These are phyloP conservation scores for Moringa oleifera DNA, from an alignment of 345 rosid species.

Conservation along the genomic window DNA sequence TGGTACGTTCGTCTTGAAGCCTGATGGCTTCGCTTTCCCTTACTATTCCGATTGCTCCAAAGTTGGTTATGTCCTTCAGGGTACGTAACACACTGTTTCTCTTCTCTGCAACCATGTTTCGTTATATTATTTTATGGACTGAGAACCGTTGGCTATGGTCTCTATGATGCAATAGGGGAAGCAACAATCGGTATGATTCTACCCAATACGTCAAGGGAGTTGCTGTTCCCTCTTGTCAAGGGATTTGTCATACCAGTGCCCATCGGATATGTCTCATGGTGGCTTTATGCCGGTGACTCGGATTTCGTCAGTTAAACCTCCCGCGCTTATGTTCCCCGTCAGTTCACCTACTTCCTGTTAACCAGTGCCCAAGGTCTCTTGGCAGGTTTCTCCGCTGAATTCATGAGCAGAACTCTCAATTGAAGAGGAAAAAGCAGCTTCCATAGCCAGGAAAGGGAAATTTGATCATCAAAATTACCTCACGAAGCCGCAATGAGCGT, in stretches of 20 bases:
- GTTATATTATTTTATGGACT: background rate
- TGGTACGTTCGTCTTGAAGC: conserved; percentile 22
- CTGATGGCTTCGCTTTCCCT: conserved; percentile 30
- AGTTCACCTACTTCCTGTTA: conserved; percentile 26
- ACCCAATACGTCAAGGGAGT: conserved; percentile 11
- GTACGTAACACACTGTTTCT: conserved; percentile 2
- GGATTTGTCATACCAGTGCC: conserved; percentile 29
- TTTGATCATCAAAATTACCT: conserved; percentile 14
- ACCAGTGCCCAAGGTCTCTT: conserved; percentile 18
- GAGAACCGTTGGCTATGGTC: too few species aligned
- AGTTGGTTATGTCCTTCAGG: conserved; percentile 32
- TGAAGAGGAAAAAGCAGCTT: conserved; percentile 4
- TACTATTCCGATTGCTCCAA: conserved; percentile 34
- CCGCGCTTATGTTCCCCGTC: conserved; percentile 17
- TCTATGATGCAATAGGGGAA: conserved; percentile 9
- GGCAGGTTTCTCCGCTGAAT: conserved; percentile 24
- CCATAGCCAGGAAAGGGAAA: conserved; percentile 10
- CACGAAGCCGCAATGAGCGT: conserved; percentile 11
- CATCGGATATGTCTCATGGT: conserved; percentile 26
- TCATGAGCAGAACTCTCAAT: conserved; percentile 15
- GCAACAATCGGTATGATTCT: conserved; percentile 24
- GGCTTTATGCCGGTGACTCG: conserved; percentile 29
- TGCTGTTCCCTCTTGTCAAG: conserved; percentile 15
- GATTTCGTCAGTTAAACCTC: conserved; percentile 26
- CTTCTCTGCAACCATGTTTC: too few species aligned